Evolutionary conservation across 73 alveolate genomes (phyloP), one percentile per base, ranked within the genome.

Genomic region (Stentor coeruleus): DNA sequence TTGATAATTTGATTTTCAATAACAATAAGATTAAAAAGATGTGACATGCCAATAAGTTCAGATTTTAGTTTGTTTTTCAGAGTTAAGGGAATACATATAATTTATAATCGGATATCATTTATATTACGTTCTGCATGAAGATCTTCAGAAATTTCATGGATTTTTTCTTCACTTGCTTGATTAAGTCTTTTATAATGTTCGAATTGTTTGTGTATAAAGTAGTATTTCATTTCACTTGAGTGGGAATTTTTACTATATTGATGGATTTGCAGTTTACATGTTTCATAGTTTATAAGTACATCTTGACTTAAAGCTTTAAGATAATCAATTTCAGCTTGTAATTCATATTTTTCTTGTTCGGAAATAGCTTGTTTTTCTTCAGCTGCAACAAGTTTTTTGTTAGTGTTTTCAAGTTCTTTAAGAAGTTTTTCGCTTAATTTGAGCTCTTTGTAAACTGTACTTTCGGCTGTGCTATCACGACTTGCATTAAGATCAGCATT

Each of bases 371-470:
- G 36, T 6, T 75, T 75, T 31, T 31, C 6, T 39, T 75, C 38
- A 20, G 83, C 72, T 6, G 26, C 58, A 14, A 37, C 33, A 15
- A 75, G 66, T 30, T 36, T 20, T 6, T 14, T 6, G 38, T n/a
- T 14, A n/a, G 14, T 15, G 72, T 33, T 75, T 0, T 75, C 38
- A n/a, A 75, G 41, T 75, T 75, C 83, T 14, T 38, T 31, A 20
- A 75, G 38, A 39, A 89, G 88, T 42, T 86, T 42, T 20, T 89
- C 92, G 31, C 90, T 81, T 37, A 89, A 85, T 41, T 82, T 85
- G 6, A 89, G 87, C 60, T 89, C 95, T 14, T 86, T 92, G 60
- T 81, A 86, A 2, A 89, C 91, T 1, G 92, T 59, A 20, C 84
- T 89, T 4, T 3, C 82, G 76, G 72, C 90, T 86, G 1, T 75